phyloP scores from a whole-genome alignment of 768 basidiomycete species.

The Podaxis pistillaris region DNA sequence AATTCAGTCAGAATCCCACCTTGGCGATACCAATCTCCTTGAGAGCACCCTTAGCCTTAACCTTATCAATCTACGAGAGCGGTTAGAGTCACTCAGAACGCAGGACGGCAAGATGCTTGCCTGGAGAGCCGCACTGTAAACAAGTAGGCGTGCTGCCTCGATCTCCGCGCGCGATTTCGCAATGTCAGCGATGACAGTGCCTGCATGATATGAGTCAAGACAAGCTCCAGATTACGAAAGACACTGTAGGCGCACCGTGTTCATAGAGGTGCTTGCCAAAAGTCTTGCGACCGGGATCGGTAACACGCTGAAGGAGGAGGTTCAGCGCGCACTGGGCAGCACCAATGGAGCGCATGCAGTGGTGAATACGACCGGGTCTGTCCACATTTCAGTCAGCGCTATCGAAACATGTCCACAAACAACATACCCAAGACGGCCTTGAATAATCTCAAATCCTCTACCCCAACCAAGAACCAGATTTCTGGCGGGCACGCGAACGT shows the following conservation, averaged over 20 bases:
- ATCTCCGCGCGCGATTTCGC: constrained; percentile 93
- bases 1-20: constrained; percentile 38
- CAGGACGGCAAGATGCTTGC: constrained; percentile 29
- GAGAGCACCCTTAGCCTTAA: constrained; percentile 89
- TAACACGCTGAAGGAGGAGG: constrained; percentile 85
- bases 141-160: constrained; percentile 82
- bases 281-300: constrained; percentile 88
- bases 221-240: not conserved
- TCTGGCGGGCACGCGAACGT: constrained; percentile 82
- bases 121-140: constrained; percentile 89
- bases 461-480: constrained; percentile 94
- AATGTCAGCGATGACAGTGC: constrained; percentile 87
- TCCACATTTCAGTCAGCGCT: not conserved
- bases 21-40: constrained; percentile 99
- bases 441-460: constrained; percentile 94
- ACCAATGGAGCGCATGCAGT: constrained; percentile 98
- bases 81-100: not conserved
- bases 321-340: constrained; percentile 83
- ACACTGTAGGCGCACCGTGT: constrained; percentile 58
- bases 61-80: constrained; percentile 73
- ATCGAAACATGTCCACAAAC: not conserved
- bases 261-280: constrained; percentile 92
- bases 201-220: constrained; percentile 32
- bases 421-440: constrained; percentile 87
- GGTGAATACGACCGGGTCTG: constrained; percentile 93